A percentile compares a stretch with the other conserved stretches of the same genome.
These are phyloP conservation scores for Blastocystis sp. DNA, from an alignment of 352 stramenopile species.

Conservation along the genomic window DNA sequence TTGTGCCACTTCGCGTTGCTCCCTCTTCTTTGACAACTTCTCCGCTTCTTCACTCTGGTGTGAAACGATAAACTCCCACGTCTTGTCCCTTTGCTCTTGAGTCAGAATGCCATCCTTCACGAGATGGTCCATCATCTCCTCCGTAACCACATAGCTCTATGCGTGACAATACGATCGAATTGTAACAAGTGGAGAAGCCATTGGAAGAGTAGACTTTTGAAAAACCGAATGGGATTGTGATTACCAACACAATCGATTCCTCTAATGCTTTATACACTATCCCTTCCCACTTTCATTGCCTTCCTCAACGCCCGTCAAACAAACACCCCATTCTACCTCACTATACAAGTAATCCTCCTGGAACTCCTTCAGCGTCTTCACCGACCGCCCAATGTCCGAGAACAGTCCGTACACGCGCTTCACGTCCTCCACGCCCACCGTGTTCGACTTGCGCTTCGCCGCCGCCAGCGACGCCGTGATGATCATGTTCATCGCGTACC, in stretches of 20 bases:
- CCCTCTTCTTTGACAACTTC: slow-evolving; percentile 41
- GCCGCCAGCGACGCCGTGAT: slow-evolving; percentile 86
- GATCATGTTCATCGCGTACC: slow-evolving; percentile 99
- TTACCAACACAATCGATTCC: background rate
- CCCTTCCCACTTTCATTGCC: background rate
- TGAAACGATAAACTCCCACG: background rate
- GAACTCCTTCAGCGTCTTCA: slow-evolving; percentile 47
- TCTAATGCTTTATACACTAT: background rate
- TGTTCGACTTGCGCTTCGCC: slow-evolving; percentile 54
- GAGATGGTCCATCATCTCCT: slow-evolving; percentile 41
- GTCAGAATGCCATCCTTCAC: slow-evolving; percentile 27
- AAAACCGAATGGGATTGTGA: too few species aligned
- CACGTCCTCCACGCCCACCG: slow-evolving; percentile 61
- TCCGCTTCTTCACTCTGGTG: slow-evolving; percentile 22
- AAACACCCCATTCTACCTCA: slow-evolving; percentile 62
- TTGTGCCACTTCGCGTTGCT: background rate
- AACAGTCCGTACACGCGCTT: slow-evolving; percentile 54
- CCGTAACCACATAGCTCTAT: slow-evolving; percentile 24
- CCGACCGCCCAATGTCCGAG: slow-evolving; percentile 49
- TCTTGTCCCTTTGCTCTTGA: slow-evolving; percentile 14
- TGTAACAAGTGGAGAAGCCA: too few species aligned
- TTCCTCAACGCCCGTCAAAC: background rate
- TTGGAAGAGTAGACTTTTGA: too few species aligned
- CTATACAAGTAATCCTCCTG: slow-evolving; percentile 67
- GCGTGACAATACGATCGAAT: background rate